These are phyloP conservation scores for Cryptococcus sp. DNA, from an alignment of 1,284 basidiomycete species.

Conservation along the genomic window DNA sequence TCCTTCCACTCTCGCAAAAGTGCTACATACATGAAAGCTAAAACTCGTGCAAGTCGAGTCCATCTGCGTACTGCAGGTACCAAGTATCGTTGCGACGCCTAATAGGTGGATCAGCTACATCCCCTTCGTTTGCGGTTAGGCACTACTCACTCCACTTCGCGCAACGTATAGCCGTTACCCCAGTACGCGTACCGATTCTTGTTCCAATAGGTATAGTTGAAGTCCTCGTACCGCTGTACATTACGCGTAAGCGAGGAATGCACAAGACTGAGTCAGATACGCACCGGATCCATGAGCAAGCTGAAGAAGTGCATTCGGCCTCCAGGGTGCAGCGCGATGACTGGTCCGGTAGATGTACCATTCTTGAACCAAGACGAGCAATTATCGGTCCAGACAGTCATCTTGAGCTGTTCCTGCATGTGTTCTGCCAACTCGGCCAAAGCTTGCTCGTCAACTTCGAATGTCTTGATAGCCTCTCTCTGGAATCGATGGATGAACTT, in stretches of 20 bases:
- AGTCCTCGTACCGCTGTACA: slow-evolving; percentile 12
- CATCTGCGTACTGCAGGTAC: slow-evolving; percentile 13
- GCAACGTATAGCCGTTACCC: slow-evolving; percentile 10
- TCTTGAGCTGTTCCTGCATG: slow-evolving; percentile 11
- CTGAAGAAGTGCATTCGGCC: slow-evolving; percentile 13
- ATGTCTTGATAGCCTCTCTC: slow-evolving; percentile 14
- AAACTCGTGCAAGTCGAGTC: slow-evolving; percentile 4
- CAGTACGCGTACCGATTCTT: slow-evolving; percentile 12
- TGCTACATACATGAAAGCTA: neutral
- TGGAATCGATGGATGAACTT: slow-evolving; percentile 14
- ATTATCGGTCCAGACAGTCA: slow-evolving; percentile 17
- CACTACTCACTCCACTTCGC: slow-evolving; percentile 12
- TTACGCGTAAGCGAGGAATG: neutral
- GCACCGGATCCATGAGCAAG: slow-evolving; percentile 14
- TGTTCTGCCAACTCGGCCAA: slow-evolving; percentile 13
- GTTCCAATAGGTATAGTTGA: slow-evolving; percentile 16
- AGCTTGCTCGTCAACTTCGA: slow-evolving; percentile 6
- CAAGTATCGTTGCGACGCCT: slow-evolving; percentile 13
- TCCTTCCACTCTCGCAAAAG: neutral
- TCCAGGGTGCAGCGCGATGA: slow-evolving; percentile 16
- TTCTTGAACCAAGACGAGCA: slow-evolving; percentile 17
- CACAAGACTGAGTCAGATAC: neutral
- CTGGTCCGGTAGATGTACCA: slow-evolving; percentile 6
- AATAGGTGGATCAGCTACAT: neutral
- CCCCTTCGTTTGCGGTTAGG: neutral